Conservation (phyloP, 2,329 filamentous ascomycete species). For the Hansfordia pulvinata region DNA sequence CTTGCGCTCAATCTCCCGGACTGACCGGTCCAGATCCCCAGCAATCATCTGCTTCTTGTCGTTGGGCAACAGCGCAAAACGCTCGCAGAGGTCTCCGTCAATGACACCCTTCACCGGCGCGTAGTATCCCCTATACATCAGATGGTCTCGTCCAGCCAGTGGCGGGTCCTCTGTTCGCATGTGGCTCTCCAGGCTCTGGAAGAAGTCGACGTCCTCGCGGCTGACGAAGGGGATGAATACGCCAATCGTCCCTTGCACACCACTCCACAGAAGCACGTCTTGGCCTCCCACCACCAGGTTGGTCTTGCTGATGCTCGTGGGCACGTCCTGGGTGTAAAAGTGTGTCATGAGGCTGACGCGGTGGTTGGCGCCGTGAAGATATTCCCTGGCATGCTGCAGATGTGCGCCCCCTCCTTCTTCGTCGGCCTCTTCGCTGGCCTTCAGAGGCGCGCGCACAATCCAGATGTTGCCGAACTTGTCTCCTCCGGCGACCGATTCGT, state of each 20-base stretch:
- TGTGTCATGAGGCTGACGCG: slow-evolving; percentile 77
- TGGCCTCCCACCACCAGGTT: slow-evolving; percentile 82
- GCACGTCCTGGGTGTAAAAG: slow-evolving; percentile 84
- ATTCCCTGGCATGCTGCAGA: slow-evolving; percentile 78
- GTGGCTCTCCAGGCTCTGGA: slow-evolving; percentile 84
- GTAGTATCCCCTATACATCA: slow-evolving; percentile 94
- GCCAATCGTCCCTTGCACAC: slow-evolving; percentile 86
- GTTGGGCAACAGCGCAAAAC: slow-evolving; percentile 68
- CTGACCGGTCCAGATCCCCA: slow-evolving; percentile 77
- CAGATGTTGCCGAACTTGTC: slow-evolving; percentile 98
- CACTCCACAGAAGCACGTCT: slow-evolving; percentile 85
- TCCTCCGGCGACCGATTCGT: slow-evolving; percentile 85
- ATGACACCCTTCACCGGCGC: slow-evolving; percentile 93
- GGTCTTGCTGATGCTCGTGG: slow-evolving; percentile 79
- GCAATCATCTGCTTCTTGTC: slow-evolving; percentile 96
- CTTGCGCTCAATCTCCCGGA: slow-evolving; percentile 90
- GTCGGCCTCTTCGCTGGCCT: slow-evolving; percentile 79
- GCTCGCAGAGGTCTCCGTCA: slow-evolving; percentile 91
- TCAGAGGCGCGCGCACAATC: slow-evolving; percentile 76
- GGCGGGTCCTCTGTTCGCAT: slow-evolving; percentile 78
- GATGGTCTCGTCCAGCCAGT: slow-evolving; percentile 80
- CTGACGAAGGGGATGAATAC: slow-evolving; percentile 85
- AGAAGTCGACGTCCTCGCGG: slow-evolving; percentile 93
- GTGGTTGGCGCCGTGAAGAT: slow-evolving; percentile 80
- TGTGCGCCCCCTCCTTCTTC: slow-evolving; percentile 85